These are phyloP conservation scores for Xerocomus potaroensis DNA, from an alignment of 768 basidiomycete genomes.

Conservation along the genomic window DNA sequence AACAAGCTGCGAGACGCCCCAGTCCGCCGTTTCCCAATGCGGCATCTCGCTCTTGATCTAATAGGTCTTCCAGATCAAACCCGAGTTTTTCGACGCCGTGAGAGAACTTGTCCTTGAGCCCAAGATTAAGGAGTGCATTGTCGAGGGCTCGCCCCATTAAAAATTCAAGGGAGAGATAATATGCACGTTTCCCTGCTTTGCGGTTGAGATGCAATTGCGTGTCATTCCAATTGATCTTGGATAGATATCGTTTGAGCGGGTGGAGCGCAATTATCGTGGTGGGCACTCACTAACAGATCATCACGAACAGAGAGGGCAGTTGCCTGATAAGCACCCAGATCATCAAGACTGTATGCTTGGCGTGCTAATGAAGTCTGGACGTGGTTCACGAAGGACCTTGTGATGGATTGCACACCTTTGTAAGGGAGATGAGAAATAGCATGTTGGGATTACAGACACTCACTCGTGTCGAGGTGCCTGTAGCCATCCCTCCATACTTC, in stretches of 20 bases:
- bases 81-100: conserved; percentile 73
- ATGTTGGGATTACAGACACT: conserved; percentile 5
- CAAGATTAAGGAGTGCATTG: conserved; percentile 84
- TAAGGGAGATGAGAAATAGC: conserved; percentile 1
- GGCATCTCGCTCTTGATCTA: conserved; percentile 90
- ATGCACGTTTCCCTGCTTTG: conserved; percentile 84
- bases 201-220: conserved; percentile 75
- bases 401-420: conserved; percentile 57
- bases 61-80: conserved; percentile 83
- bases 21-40: conserved; percentile 94
- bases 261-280: background rate
- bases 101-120: conserved; percentile 70
- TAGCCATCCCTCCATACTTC: conserved; percentile 63
- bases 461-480: conserved; percentile 56
- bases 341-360: conserved; percentile 84
- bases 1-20: conserved; percentile 95
- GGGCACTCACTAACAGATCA: conserved; percentile 64
- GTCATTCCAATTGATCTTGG: conserved; percentile 78
- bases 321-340: conserved; percentile 89
- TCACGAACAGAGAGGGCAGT: conserved; percentile 85
- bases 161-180: conserved; percentile 95
- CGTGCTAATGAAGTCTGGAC: conserved; percentile 88
- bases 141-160: conserved; percentile 80
- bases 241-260: background rate
- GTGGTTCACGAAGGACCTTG: conserved; percentile 74